Percentiles rank a stretch among this genome's conserved stretches.
These are phyloP conservation scores for Lyophyllum decastes DNA, from an alignment of 768 basidiomycete genomes.

Conservation along the genomic window DNA sequence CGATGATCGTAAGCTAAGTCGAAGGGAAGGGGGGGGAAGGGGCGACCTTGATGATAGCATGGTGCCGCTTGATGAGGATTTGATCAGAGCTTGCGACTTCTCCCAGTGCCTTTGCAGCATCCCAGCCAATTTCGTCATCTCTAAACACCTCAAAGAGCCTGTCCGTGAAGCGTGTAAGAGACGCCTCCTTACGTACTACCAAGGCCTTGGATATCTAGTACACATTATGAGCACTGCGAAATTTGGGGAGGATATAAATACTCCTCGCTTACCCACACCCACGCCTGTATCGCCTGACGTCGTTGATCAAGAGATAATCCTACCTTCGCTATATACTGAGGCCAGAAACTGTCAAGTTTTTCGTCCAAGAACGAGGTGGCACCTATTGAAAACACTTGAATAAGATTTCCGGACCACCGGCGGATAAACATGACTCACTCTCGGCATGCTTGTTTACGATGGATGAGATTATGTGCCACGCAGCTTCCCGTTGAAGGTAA, in stretches of 20 bases:
- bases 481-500: slow-evolving; percentile 54
- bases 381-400: slow-evolving; percentile 33
- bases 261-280: slow-evolving; percentile 63
- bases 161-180: slow-evolving; percentile 57
- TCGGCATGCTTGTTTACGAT: slow-evolving; percentile 79
- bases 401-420: background rate
- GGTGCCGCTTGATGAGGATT: slow-evolving; percentile 75
- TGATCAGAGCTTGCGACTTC: slow-evolving; percentile 60
- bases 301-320: slow-evolving; percentile 38
- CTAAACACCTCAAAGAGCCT: slow-evolving; percentile 70
- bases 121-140: slow-evolving; percentile 64
- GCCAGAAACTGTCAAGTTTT: slow-evolving; percentile 52
- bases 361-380: slow-evolving; percentile 43
- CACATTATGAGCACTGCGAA: background rate
- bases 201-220: slow-evolving; percentile 77
- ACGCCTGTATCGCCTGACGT: slow-evolving; percentile 52
- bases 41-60: slow-evolving; percentile 75
- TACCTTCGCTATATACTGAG: slow-evolving; percentile 39
- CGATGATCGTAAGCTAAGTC: background rate
- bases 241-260: background rate
- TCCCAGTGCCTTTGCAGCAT: slow-evolving; percentile 78
- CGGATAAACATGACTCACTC: slow-evolving; percentile 42
- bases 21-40: background rate
- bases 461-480: slow-evolving; percentile 58
- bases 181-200: slow-evolving; percentile 69